Evolutionary conservation across 1,284 basidiomycete genomes (phyloP), one percentile per base, ranked within the genome.

Genomic region (Cryptococcus sp.): DNA sequence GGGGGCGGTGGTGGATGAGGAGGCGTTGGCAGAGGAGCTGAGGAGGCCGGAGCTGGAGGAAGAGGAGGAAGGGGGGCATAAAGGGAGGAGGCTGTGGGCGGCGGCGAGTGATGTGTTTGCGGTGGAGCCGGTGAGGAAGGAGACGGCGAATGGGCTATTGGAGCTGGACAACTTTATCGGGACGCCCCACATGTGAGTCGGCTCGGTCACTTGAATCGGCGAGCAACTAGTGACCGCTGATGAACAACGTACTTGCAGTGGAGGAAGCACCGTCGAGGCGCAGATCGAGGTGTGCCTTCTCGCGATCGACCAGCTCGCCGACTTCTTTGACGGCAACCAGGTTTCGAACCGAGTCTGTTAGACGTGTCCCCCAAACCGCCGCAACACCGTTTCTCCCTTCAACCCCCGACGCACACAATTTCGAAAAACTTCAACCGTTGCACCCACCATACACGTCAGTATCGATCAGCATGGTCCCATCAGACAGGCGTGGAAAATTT

Each of bases 21-120:
- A 56, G 1, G 80, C 79, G 2, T 68, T 82, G 18, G 73, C 70
- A 7, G 54, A 64, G 2, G 79, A 79, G 0, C 57, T 82, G 11
- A 44, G 43, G 13, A 51, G 38, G 39, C 12, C 24, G 18, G 45
- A 48, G 45, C 20, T 40, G 16, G n/a, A 8, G 20, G 56, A 60
- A 6, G 47, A 50, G 4, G 71, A 72, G 13, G 72, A 70, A 6
- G 54, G 63, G 3, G 79, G 79, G 0, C 57, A 81, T 8, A 58
- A 61, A 7, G 49, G 49, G 3, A 70, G 73, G 12, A 51, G 53
- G 23, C 69, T 82, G 21, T 76, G 72, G 2, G 79, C 79, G 2
- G 80, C 80, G 0, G 81, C 77, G 0, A 62, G 81, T 2, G 81
- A 82, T 58, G 80, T 81, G 6, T 75, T 78, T 40, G 76, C 76